Conservation (phyloP, 2,329 filamentous ascomycete genomes). For the Corynespora cassiicola region DNA sequence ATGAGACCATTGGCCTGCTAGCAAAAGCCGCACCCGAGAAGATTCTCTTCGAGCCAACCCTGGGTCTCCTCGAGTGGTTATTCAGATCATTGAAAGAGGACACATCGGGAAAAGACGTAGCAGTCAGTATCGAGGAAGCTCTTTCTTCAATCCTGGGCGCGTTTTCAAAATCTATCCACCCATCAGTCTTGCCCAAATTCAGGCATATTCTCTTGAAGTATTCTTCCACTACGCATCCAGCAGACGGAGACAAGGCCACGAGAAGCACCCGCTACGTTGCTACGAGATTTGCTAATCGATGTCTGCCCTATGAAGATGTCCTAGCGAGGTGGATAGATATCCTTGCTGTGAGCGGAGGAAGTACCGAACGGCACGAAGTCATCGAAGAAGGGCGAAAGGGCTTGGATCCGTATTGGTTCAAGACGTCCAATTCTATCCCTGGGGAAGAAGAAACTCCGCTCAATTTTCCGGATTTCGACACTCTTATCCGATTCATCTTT, state of each 20-base stretch:
- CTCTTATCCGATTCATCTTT: slow-evolving; percentile 55
- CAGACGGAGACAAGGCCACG: slow-evolving; percentile 47
- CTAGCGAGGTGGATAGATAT: slow-evolving; percentile 88
- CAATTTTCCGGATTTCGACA: slow-evolving; percentile 51
- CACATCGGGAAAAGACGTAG: slow-evolving; percentile 72
- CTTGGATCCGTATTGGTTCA: slow-evolving; percentile 78
- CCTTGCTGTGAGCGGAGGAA: slow-evolving; percentile 73
- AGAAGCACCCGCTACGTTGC: slow-evolving; percentile 78
- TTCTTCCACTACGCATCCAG: slow-evolving; percentile 17
- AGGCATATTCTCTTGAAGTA: slow-evolving; percentile 42
- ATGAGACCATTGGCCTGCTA: slow-evolving; percentile 88
- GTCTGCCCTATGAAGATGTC: slow-evolving; percentile 79
- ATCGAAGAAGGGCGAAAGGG: slow-evolving; percentile 90
- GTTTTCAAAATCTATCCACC: slow-evolving; percentile 55
- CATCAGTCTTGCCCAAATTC: slow-evolving; percentile 47
- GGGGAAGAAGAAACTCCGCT: slow-evolving; percentile 28
- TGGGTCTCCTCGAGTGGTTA: slow-evolving; percentile 74
- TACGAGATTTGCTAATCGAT: slow-evolving; percentile 89
- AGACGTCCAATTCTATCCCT: slow-evolving; percentile 60
- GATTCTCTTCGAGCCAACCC: slow-evolving; percentile 58
- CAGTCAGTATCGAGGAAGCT: slow-evolving; percentile 88
- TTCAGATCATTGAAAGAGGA: slow-evolving; percentile 85
- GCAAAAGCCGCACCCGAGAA: slow-evolving; percentile 69
- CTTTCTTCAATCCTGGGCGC: slow-evolving; percentile 77
- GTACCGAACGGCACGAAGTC: slow-evolving; percentile 78